phyloP scores from a whole-genome alignment of 2,329 filamentous ascomycete species.

The Ophiostoma tasmaniense region DNA sequence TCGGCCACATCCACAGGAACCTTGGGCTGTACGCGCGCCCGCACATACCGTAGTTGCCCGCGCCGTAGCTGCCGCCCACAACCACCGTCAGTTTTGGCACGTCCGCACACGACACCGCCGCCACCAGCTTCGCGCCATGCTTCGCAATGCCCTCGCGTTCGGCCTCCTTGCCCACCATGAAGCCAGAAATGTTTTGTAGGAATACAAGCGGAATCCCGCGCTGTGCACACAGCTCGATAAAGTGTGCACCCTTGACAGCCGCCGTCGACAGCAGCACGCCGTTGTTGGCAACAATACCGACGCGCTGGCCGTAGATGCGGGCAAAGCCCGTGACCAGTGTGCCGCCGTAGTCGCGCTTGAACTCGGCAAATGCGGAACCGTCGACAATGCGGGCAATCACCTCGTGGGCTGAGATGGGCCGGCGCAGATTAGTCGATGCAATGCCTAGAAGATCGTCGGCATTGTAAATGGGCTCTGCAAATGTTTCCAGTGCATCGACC shows the following conservation, averaged over 20 bases:
- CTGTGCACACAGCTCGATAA: slow-evolving; percentile 89
- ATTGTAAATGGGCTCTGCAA: slow-evolving; percentile 71
- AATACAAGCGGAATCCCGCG: slow-evolving; percentile 85
- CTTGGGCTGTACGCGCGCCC: slow-evolving; percentile 86
- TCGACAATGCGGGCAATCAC: slow-evolving; percentile 91
- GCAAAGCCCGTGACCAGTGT: slow-evolving; percentile 91
- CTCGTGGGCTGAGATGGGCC: slow-evolving; percentile 77
- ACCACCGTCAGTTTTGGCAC: slow-evolving; percentile 97
- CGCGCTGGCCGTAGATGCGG: slow-evolving; percentile 76
- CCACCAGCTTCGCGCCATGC: slow-evolving; percentile 94
- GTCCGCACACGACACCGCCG: slow-evolving; percentile 84
- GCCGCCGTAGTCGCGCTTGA: slow-evolving; percentile 83
- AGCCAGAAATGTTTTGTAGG: slow-evolving; percentile 92
- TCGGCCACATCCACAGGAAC: slow-evolving; percentile 96
- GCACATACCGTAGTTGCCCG: slow-evolving; percentile 98
- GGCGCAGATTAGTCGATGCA: slow-evolving; percentile 80
- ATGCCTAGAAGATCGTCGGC: slow-evolving; percentile 77
- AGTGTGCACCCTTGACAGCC: slow-evolving; percentile 89
- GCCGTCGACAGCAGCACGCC: slow-evolving; percentile 88
- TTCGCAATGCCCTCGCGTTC: slow-evolving; percentile 95
- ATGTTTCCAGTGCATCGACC: slow-evolving; percentile 39
- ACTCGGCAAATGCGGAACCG: slow-evolving; percentile 81
- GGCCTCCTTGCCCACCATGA: slow-evolving; percentile 93
- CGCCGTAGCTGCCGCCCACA: slow-evolving; percentile 85
- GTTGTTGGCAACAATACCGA: slow-evolving; percentile 92